A percentile compares a stretch with the other conserved stretches of the same genome.
phyloP scores from a whole-genome alignment of 2,329 filamentous ascomycete genomes.

The Ophiostoma sp. region DNA sequence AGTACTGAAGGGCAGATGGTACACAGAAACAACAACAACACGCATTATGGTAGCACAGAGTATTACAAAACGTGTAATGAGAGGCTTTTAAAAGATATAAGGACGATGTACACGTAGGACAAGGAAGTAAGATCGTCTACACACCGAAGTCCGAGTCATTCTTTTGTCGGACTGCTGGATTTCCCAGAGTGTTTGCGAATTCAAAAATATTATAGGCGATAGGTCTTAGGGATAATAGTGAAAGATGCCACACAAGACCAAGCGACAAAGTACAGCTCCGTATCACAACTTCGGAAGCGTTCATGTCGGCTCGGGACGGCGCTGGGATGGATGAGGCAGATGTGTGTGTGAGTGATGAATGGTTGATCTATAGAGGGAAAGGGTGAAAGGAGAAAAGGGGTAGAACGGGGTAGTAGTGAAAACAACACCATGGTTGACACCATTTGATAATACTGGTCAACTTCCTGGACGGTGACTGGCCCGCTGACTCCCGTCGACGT shows the following conservation, averaged over 20 bases:
- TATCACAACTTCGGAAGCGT: neutral
- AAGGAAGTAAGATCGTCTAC: no score
- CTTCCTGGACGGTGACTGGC: neutral
- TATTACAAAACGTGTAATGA: neutral
- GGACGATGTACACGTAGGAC: no score
- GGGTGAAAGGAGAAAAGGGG: neutral
- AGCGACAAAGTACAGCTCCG: neutral
- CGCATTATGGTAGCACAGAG: neutral
- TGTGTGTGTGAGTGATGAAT: neutral
- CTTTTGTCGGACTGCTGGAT: no score
- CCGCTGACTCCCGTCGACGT: neutral
- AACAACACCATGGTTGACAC: neutral
- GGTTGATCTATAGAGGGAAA: neutral
- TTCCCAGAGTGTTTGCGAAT: no score
- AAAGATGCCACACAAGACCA: neutral
- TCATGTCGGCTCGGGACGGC: neutral
- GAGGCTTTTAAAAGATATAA: no score
- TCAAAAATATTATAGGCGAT: no score
- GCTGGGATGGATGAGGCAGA: neutral
- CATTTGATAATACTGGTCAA: neutral
- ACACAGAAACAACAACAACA: neutral
- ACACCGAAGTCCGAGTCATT: no score
- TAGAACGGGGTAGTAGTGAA: neutral
- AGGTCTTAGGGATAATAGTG: neutral
- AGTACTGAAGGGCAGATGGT: neutral